Base-by-base conservation (phyloP, 2,329 filamentous ascomycete genomes). In the Cladosporium halotolerans region DNA sequence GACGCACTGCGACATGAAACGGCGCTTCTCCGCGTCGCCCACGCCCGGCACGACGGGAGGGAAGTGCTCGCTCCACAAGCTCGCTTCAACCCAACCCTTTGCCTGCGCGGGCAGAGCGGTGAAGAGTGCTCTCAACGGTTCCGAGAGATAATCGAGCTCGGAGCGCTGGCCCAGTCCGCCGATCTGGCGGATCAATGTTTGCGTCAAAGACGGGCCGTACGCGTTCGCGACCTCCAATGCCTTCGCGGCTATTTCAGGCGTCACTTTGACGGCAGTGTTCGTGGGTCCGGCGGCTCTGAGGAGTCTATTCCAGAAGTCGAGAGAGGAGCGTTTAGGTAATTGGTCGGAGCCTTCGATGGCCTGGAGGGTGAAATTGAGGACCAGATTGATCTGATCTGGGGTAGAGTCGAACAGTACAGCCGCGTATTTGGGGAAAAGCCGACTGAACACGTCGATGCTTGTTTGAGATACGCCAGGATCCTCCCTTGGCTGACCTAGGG, bases 391-490 rank as follows among this genome's bases (percentile, higher is more conserved):
- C 9, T 78, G 74, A 1, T 79, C 75, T 9, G 76, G 67, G 3
- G 81, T 75, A 48, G 84, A 78, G 8, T 81, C 70, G 45, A 89
- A 76, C 4, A 92, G 71, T 7, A 85, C 75, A n/a, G 75, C 72
- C 0, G 83, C 76, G 53, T 83, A 79, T 52, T 79, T 81, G 9
- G 76, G 75, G 56, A 88, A 72, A 48, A 89, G 73, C 23, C 81
- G 80, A 52, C 81, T 79, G 8, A 86, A 73, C 55, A 92, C 84
- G 52, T 90, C 85, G 45, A 92, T 85, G 46, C 83, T 83, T 54
- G 84, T 83, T 58, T 91, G 84, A 1, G 87, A 76, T 9, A 92
- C 75, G 58, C 90, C 87, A 0, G 82, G 79, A 55, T 92, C 88
- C 43, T 79, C 78, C 9, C 80, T 79, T 45, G 81, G 81, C 43